Base-by-base conservation (phyloP, 768 basidiomycete genomes). In the Lactifluus piperatus region DNA sequence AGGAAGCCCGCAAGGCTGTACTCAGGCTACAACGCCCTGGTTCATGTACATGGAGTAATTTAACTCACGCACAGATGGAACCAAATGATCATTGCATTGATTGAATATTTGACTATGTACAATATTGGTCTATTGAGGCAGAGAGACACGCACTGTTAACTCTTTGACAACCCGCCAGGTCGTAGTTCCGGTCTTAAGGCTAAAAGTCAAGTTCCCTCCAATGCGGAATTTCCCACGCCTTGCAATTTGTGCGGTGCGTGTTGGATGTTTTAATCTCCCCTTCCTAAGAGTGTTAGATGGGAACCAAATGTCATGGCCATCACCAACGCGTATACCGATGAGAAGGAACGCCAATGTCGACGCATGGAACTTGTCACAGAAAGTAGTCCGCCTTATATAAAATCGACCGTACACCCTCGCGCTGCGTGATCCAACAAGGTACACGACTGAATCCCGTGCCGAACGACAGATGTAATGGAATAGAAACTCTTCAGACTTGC, bases 321-420 rank as follows among this genome's bases (percentile, higher is more conserved):
- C 9, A 48, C 54, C 58, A 43, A 36, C 58, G 37, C 43, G 54
- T 51, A 55, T 37, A 45, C 48, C 54, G 30, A 44, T 20, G 46
- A 18, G 26, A 22, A 20, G 41, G 41, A 36, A n/a, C 18, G 14
- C 58, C 54, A 29, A 44, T 41, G 27, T 30, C 53, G 11, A 29
- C 41, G 41, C 46, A 54, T 24, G 24, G 30, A 18, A 47, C 41
- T 55, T 44, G 58, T 36, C 53, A 55, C 32, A 26, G 24, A 54
- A 47, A 16, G 27, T 18, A 29, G 45, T 37, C 51, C 45, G 47
- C 43, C 43, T 55, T 45, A 55, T 49, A 55, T 29, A 55, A 36
- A 55, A 45, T 51, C 18, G 58, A 55, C 49, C 48, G 27, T 55
- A 47, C 54, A 50, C 14, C 54, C 54, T 55, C 58, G 54, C 41